Evolutionary conservation across 75 land plant genomes (phyloP).

Genomic region (Pinus tabuliformis): DNA sequence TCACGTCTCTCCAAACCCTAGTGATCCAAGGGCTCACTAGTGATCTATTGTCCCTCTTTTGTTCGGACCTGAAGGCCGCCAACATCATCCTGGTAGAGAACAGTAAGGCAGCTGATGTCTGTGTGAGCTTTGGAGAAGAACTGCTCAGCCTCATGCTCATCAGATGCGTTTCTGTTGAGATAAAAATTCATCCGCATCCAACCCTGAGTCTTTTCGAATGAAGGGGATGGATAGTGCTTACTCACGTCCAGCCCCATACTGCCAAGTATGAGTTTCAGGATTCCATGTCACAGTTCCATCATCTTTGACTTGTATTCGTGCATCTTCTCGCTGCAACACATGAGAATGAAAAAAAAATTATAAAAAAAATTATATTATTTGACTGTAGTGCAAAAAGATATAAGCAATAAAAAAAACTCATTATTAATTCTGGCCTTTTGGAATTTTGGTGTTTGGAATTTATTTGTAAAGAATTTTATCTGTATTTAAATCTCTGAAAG

Average conservation of each 20-base stretch:
- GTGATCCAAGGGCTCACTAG: too few relatives aligned
- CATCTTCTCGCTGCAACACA: constrained; percentile 21
- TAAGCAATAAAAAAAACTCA: too few relatives aligned
- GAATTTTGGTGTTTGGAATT: too few relatives aligned
- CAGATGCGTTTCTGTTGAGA: not conserved
- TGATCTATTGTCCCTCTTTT: too few relatives aligned
- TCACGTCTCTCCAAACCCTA: too few relatives aligned
- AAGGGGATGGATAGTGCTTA: constrained; percentile 25
- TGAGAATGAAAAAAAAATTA: too few relatives aligned
- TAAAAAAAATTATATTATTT: too few relatives aligned
- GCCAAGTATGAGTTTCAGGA: constrained; percentile 15
- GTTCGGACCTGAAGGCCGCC: constrained; percentile 55
- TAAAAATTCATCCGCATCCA: constrained; percentile 51
- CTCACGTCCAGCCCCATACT: constrained; percentile 28
- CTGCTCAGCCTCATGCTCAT: not conserved
- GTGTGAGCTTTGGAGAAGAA: not conserved
- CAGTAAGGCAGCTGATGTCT: constrained; percentile 3
- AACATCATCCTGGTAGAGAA: constrained; percentile 33
- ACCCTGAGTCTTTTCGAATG: constrained; percentile 36
- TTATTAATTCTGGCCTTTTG: too few relatives aligned
- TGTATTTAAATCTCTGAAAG: too few relatives aligned
- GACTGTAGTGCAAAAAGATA: too few relatives aligned
- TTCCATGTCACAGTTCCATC: constrained; percentile 30
- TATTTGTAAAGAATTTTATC: too few relatives aligned
- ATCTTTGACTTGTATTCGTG: constrained; percentile 41